Base-by-base conservation (phyloP, 75 land plant species). In the Isoetes taiwanensis region DNA sequence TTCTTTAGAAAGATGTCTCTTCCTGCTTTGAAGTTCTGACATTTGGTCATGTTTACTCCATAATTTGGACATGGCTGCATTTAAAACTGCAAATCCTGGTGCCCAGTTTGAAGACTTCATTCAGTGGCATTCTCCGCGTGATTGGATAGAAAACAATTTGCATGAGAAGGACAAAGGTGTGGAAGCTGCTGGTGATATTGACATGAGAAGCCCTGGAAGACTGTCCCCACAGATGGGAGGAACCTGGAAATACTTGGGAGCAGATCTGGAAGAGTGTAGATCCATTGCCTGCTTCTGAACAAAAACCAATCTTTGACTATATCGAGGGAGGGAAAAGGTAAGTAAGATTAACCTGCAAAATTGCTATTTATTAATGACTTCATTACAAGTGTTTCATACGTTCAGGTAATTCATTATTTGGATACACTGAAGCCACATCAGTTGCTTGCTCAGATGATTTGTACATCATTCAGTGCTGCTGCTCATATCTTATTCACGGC, bases 21-120 rank as follows among this genome's bases (percentile, higher is more conserved):
- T n/a, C n/a, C n/a, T n/a, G n/a, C n/a, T n/a, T n/a, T n/a, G n/a
- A n/a, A n/a, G 30, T 50, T 35, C 34, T 11, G 40, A 8, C 40
- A 30, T 63, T 56, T 21, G 17, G 55, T 56, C 26, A 27, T 17
- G 25, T 57, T 30, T 50, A 10, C 38, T n/a, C n/a, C n/a, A n/a
- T n/a, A n/a, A n/a, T n/a, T n/a, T 55, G 89, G 99, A 94, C 61
- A 94, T 94, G 99, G 79, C 96, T 32, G 96, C 99, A 35, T 94
- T 94, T 61, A 94, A 94, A 72, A 87, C 99, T 52, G 99, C 99
- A 58, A 94, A 94, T 65, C 99, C 99, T 48, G 81, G 73, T 56
- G 84, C 96, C 32, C 71, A 76, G 30, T 80, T 94, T 71, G 96
- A 94, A 78, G 99, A 94, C 58, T 94, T 94, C 43, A 82, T 89